phyloP scores from a whole-genome alignment of 1,139 yeast species.

The Protomyces gravidus region DNA sequence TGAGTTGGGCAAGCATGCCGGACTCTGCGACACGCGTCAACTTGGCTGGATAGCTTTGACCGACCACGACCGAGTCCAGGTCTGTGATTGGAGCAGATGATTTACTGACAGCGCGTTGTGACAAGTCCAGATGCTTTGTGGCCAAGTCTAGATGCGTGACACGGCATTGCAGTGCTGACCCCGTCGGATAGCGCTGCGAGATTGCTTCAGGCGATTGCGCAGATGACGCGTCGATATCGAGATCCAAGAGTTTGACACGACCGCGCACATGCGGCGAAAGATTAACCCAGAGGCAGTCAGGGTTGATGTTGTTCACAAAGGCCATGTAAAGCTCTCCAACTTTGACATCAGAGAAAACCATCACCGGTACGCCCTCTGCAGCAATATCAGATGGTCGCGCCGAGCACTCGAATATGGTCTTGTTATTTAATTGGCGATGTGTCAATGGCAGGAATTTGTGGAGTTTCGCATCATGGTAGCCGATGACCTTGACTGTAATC shows the following conservation, averaged over 20 bases:
- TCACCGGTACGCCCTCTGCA: constrained; percentile 39
- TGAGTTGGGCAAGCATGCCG: constrained; percentile 57
- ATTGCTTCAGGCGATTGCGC: constrained; percentile 48
- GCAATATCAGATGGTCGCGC: constrained; percentile 47
- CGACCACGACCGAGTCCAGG: constrained; percentile 43
- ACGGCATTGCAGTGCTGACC: constrained; percentile 60
- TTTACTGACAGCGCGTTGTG: constrained; percentile 47
- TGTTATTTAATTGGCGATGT: constrained; percentile 52
- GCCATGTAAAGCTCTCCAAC: constrained; percentile 49
- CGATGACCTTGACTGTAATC: constrained; percentile 64
- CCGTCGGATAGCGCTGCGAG: constrained; percentile 60
- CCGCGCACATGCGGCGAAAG: constrained; percentile 67
- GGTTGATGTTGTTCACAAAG: constrained; percentile 53
- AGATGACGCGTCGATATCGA: constrained; percentile 36
- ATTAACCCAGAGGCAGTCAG: constrained; percentile 62
- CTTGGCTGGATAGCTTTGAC: constrained; percentile 60
- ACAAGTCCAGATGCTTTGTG: constrained; percentile 51
- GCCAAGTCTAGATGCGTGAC: constrained; percentile 55
- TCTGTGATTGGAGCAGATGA: constrained; percentile 4
- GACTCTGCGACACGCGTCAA: constrained; percentile 59
- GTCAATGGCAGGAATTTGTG: constrained; percentile 68
- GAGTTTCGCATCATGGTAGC: constrained; percentile 68
- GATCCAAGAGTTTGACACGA: constrained; percentile 61
- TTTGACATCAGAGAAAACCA: constrained; percentile 45
- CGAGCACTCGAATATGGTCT: constrained; percentile 62